Evolutionary conservation across 192 early-diverging fungal species (phyloP).

Genomic region (Dimargaris verticillata): DNA sequence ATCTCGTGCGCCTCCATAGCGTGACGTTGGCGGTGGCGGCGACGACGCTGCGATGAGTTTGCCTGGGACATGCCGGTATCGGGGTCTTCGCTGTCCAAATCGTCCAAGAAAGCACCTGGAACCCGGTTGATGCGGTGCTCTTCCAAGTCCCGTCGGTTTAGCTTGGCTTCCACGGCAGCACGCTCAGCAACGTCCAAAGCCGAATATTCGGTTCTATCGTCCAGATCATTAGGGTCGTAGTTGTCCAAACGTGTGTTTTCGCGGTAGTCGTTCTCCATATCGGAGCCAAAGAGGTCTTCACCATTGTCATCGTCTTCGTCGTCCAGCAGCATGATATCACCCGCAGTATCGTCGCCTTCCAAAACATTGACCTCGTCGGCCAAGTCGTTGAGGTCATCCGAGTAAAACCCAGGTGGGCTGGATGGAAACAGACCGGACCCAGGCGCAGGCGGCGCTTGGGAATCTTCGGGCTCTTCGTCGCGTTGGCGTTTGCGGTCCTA

Average conservation of each 20-base stretch:
- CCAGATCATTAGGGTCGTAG: constrained; percentile 71
- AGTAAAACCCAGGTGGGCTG: constrained; percentile 5
- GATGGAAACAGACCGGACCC: background rate
- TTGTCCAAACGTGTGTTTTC: constrained; percentile 49
- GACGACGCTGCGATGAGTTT: no score
- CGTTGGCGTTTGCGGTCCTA: constrained; percentile 11
- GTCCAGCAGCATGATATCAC: constrained; percentile 11
- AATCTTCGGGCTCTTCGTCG: background rate
- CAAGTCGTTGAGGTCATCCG: constrained; percentile 13
- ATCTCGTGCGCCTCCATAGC: constrained; percentile 28
- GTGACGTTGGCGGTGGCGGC: constrained; percentile 28
- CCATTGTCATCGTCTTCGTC: constrained; percentile 56
- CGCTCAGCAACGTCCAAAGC: constrained; percentile 53
- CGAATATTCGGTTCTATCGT: constrained; percentile 56
- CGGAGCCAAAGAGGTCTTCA: constrained; percentile 79
- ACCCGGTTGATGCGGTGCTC: constrained; percentile 31
- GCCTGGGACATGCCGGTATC: constrained; percentile 24
- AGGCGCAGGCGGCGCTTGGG: background rate
- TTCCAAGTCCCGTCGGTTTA: constrained; percentile 66
- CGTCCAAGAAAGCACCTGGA: constrained; percentile 78
- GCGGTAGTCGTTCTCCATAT: constrained; percentile 74
- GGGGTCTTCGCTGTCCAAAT: constrained; percentile 46
- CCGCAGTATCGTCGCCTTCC: constrained; percentile 12
- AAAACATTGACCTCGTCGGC: constrained; percentile 23
- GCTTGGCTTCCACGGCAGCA: constrained; percentile 53